These are phyloP conservation scores for Aphanomyces euteiches DNA, from an alignment of 352 stramenopile species.

Conservation along the genomic window DNA sequence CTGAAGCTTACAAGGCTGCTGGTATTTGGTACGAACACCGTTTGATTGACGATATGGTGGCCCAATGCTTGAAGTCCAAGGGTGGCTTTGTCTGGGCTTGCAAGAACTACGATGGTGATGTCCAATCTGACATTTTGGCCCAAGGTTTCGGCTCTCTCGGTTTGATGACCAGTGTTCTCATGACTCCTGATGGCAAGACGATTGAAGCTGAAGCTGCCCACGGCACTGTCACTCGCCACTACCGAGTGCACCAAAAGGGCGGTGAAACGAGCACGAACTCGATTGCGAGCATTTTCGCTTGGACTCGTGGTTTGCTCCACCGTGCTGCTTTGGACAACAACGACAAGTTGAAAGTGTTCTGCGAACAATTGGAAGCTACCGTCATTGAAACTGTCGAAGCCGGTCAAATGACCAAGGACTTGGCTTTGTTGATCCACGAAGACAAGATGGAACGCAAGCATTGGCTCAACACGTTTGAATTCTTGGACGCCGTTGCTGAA, in stretches of 20 bases:
- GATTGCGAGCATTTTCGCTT: slow-evolving; percentile 78
- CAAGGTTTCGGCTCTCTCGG: slow-evolving; percentile 77
- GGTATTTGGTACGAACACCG: slow-evolving; percentile 77
- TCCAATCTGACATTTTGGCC: slow-evolving; percentile 74
- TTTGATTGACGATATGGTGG: slow-evolving; percentile 83
- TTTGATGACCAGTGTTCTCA: slow-evolving; percentile 72
- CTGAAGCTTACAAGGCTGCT: slow-evolving; percentile 62
- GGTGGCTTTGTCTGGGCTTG: slow-evolving; percentile 77
- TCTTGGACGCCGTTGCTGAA: slow-evolving; percentile 19
- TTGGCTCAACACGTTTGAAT: slow-evolving; percentile 68
- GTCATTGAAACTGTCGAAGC: slow-evolving; percentile 73
- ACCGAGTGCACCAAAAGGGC: slow-evolving; percentile 75
- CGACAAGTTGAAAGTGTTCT: slow-evolving; percentile 60
- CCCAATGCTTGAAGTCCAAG: slow-evolving; percentile 69
- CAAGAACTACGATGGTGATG: slow-evolving; percentile 85
- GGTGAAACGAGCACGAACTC: slow-evolving; percentile 77
- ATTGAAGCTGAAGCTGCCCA: slow-evolving; percentile 80
- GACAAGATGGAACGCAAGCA: slow-evolving; percentile 63
- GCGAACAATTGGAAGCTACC: slow-evolving; percentile 50
- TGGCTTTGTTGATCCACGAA: slow-evolving; percentile 74
- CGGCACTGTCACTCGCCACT: slow-evolving; percentile 80
- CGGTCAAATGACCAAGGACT: slow-evolving; percentile 82
- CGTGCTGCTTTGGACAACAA: slow-evolving; percentile 75
- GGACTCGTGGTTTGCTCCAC: slow-evolving; percentile 67
- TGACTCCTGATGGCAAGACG: slow-evolving; percentile 73